Conservation (phyloP, 495 filamentous ascomycete genomes). For the Hyaloscypha finlandica region DNA sequence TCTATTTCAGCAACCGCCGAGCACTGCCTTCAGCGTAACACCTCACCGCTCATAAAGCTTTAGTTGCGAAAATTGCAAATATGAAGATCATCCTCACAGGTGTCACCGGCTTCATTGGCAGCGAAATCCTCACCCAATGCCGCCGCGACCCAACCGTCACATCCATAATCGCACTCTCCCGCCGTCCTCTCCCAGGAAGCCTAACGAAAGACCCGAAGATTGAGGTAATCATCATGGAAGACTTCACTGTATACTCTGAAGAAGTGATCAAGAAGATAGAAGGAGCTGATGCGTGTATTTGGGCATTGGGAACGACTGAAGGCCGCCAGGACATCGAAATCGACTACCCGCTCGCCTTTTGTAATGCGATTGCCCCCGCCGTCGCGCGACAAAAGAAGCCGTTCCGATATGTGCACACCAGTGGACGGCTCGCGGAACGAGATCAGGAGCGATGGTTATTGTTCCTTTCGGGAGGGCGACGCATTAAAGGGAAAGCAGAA, state of each 20-base stretch:
- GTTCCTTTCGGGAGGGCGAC: conserved; percentile 44
- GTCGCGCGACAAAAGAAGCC: conserved; percentile 31
- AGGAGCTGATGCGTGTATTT: conserved; percentile 54
- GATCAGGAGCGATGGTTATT: conserved; percentile 45
- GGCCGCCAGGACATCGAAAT: conserved; percentile 35
- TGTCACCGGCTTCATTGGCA: conserved; percentile 53
- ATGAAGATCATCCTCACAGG: conserved; percentile 59
- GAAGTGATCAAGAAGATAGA: conserved; percentile 39
- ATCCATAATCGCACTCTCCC: conserved; percentile 50
- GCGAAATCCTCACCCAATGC: conserved; percentile 48
- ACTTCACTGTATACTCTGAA: conserved; percentile 45
- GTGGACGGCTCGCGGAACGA: conserved; percentile 46
- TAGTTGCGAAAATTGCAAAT: neutral
- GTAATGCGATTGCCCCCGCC: conserved; percentile 38
- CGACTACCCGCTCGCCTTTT: conserved; percentile 47
- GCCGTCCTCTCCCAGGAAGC: conserved; percentile 38
- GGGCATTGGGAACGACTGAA: conserved; percentile 31
- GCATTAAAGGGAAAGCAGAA: conserved; percentile 42
- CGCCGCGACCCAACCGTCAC: conserved; percentile 46
- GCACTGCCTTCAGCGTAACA: neutral
- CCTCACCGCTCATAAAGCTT: neutral
- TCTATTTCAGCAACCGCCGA: neutral
- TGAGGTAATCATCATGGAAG: conserved; percentile 43
- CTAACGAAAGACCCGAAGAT: conserved; percentile 41
- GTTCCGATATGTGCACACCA: conserved; percentile 56